phyloP scores from a whole-genome alignment of 148 eudicot species.

The Beta vulgaris region DNA sequence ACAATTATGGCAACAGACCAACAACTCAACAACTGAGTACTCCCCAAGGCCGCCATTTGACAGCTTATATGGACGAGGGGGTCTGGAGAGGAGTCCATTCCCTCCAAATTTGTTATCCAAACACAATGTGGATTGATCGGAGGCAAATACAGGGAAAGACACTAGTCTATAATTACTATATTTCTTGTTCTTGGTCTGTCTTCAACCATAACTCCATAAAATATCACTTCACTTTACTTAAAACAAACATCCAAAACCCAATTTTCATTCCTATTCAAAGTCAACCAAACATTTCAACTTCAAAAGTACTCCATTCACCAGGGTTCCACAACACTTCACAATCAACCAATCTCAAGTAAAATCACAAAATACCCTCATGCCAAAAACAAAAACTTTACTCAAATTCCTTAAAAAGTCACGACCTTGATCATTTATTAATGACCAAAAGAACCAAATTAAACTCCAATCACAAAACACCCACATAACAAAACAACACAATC shows the following conservation, averaged over 20 bases:
- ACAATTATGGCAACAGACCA: slow-evolving; percentile 1
- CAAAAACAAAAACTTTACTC: slow-evolving; percentile 4
- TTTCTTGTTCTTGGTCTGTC: too few species aligned
- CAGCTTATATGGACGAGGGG: too few species aligned
- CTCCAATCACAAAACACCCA: not conserved
- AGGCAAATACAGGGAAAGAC: not conserved
- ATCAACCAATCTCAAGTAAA: not conserved
- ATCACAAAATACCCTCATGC: slow-evolving; percentile 6
- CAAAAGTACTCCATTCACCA: not conserved
- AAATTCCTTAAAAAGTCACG: not conserved
- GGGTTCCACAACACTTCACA: not conserved
- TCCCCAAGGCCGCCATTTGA: not conserved
- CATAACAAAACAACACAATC: not conserved
- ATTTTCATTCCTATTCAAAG: not conserved
- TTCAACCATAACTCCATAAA: not conserved
- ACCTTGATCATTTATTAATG: not conserved
- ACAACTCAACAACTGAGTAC: not conserved
- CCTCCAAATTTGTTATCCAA: not conserved
- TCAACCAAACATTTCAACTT: not conserved
- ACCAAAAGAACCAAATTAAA: not conserved
- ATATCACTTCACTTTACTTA: too few species aligned
- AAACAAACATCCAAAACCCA: not conserved
- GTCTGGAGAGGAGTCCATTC: too few species aligned
- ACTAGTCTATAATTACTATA: not conserved
- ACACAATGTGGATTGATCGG: not conserved